These are phyloP conservation scores for Aspergillus bombycis DNA, from an alignment of 2,329 filamentous ascomycete species.

Conservation along the genomic window DNA sequence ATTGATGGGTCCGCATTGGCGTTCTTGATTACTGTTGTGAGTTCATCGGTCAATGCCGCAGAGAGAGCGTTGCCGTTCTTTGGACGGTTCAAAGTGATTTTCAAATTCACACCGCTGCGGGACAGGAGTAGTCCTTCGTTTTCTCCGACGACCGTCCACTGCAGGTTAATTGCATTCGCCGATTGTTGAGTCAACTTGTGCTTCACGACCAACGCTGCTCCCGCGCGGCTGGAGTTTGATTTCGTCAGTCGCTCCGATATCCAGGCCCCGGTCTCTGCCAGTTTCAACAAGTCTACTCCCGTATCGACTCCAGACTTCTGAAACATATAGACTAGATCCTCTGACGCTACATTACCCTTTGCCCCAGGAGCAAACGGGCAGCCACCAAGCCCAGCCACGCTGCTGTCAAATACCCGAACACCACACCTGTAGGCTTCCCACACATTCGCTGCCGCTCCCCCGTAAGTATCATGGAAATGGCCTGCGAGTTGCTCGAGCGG, in stretches of 20 bases:
- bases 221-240: constrained; percentile 28
- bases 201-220: constrained; percentile 24
- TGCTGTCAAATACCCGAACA: constrained; percentile 76
- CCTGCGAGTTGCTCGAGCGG: constrained; percentile 72
- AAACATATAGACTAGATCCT: constrained; percentile 77
- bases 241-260: constrained; percentile 10
- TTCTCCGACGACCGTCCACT: no score
- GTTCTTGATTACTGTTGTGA: constrained; percentile 33
- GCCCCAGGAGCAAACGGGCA: constrained; percentile 85
- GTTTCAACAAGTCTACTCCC: constrained; percentile 65
- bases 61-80: constrained; percentile 47
- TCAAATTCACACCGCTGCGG: constrained; percentile 30
- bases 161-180: no score
- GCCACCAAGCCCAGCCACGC: constrained; percentile 78
- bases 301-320: constrained; percentile 68
- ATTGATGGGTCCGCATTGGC: constrained; percentile 29
- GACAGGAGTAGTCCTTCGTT: no score
- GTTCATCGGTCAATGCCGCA: constrained; percentile 35
- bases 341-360: constrained; percentile 82
- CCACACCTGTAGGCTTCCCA: constrained; percentile 77
- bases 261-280: constrained; percentile 40
- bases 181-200: no score
- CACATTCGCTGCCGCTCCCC: constrained; percentile 79
- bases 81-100: constrained; percentile 39
- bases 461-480: constrained; percentile 90